Conservation (phyloP, 306 rosid genomes). For the Vicia sativa region DNA sequence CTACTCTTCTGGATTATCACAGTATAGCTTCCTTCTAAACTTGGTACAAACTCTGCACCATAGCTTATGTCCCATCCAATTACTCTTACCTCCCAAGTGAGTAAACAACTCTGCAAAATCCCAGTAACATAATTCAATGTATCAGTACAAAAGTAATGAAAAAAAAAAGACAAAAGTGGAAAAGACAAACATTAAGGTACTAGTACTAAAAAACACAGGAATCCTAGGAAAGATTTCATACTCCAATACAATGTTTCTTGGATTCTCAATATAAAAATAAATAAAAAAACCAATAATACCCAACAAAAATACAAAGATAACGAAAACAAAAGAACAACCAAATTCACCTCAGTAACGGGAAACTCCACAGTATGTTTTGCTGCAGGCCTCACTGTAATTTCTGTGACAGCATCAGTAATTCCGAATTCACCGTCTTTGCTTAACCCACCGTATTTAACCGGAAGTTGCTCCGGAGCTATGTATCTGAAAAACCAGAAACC, state of each 20-base stretch:
- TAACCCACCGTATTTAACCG: slow-evolving; percentile 77
- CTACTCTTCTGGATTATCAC: slow-evolving; percentile 69
- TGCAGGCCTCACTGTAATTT: slow-evolving; percentile 60
- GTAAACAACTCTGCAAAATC: slow-evolving; percentile 43
- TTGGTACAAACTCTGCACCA: slow-evolving; percentile 76
- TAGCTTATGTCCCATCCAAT: slow-evolving; percentile 80
- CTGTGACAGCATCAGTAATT: slow-evolving; percentile 56
- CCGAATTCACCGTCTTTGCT: slow-evolving; percentile 67
- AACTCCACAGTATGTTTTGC: slow-evolving; percentile 65
- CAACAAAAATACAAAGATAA: background rate
- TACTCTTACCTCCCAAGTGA: slow-evolving; percentile 71
- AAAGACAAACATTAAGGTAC: slow-evolving; percentile 15
- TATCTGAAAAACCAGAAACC: slow-evolving; percentile 42
- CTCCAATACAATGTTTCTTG: slow-evolving; percentile 27
- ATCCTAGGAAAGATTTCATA: slow-evolving; percentile 44
- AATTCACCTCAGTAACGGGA: slow-evolving; percentile 65
- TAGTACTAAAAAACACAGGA: slow-evolving; percentile 32
- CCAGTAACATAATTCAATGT: slow-evolving; percentile 31
- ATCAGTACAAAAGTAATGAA: slow-evolving; percentile 9
- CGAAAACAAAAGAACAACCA: background rate
- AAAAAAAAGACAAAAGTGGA: slow-evolving; percentile 11
- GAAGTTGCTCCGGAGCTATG: slow-evolving; percentile 70
- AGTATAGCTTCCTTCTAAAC: slow-evolving; percentile 61
- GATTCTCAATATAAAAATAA: slow-evolving; percentile 39
- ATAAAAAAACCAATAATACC: no score